Percentiles rank a stretch among this genome's conserved stretches.
These are phyloP conservation scores for Ilex paraguariensis DNA, from an alignment of 305 asterid species.

Conservation along the genomic window DNA sequence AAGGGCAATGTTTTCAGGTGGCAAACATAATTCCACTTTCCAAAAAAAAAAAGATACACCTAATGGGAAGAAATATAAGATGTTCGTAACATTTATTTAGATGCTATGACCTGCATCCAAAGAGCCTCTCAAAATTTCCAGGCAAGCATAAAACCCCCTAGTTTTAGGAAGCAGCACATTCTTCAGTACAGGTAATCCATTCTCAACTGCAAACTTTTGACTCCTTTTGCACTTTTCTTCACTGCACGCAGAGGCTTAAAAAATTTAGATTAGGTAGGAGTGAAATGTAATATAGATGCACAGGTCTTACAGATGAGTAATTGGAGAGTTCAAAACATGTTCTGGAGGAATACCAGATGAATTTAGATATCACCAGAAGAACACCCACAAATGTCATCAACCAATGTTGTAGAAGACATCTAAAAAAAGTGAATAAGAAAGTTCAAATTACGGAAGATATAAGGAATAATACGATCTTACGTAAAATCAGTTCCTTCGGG, in stretches of 20 bases:
- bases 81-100: constrained; percentile 1
- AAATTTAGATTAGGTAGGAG: neutral
- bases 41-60: no score
- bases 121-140: constrained; percentile 50
- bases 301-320: no score
- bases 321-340: no score
- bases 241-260: constrained; percentile 21
- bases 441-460: neutral
- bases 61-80: neutral
- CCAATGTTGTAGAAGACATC: no score
- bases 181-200: constrained; percentile 51
- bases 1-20: neutral
- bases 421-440: no score
- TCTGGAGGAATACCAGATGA: no score
- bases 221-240: constrained; percentile 49
- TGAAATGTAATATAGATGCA: no score
- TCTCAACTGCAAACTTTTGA: constrained; percentile 50
- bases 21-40: neutral
- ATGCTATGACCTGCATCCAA: constrained; percentile 55
- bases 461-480: constrained; percentile 24
- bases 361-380: no score
- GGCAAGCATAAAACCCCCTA: constrained; percentile 47
- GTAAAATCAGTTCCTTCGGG: constrained; percentile 71
- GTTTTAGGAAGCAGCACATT: constrained; percentile 62
- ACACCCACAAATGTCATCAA: no score